These are phyloP conservation scores for Aspergillus fischeri DNA, from an alignment of 2,329 filamentous ascomycete species.

Conservation along the genomic window DNA sequence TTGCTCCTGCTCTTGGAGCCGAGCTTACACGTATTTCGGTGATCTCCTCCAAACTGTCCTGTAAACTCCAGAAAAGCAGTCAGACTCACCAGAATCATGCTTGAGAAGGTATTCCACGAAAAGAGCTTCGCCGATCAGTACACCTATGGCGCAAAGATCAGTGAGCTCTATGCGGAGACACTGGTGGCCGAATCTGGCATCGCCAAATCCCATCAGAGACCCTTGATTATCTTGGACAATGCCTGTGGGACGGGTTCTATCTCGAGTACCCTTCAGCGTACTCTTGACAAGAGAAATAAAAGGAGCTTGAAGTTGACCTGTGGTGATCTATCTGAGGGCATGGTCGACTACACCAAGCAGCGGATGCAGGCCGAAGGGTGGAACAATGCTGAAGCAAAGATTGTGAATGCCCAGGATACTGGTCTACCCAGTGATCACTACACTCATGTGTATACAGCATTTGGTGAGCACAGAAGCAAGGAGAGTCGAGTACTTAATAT, in stretches of 20 bases:
- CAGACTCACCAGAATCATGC: no score
- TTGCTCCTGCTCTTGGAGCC: no score
- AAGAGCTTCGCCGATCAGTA: slow-evolving; percentile 22
- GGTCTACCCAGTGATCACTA: slow-evolving; percentile 36
- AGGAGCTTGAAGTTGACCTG: slow-evolving; percentile 46
- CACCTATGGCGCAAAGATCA: slow-evolving; percentile 27
- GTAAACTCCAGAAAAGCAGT: no score
- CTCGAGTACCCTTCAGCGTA: slow-evolving; percentile 42
- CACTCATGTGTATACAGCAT: slow-evolving; percentile 44
- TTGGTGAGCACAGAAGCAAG: slow-evolving; percentile 30
- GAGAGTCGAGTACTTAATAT: no score
- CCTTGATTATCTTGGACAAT: slow-evolving; percentile 46
- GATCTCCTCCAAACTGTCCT: no score
- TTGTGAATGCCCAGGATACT: slow-evolving; percentile 20
- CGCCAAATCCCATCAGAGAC: slow-evolving; percentile 9
- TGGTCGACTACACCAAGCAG: slow-evolving; percentile 41
- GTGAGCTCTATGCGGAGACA: slow-evolving; percentile 25
- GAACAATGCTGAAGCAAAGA: neutral
- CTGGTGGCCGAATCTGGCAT: slow-evolving; percentile 30
- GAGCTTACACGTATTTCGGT: no score
- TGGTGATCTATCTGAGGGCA: slow-evolving; percentile 44
- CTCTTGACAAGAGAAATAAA: slow-evolving; percentile 37
- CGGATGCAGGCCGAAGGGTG: slow-evolving; percentile 36
- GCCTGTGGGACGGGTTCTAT: slow-evolving; percentile 53
- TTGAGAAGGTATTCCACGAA: neutral